A percentile compares a stretch with the other conserved stretches of the same genome.
Conservation (phyloP, 768 basidiomycete species). For the Saitozyma sp. region DNA sequence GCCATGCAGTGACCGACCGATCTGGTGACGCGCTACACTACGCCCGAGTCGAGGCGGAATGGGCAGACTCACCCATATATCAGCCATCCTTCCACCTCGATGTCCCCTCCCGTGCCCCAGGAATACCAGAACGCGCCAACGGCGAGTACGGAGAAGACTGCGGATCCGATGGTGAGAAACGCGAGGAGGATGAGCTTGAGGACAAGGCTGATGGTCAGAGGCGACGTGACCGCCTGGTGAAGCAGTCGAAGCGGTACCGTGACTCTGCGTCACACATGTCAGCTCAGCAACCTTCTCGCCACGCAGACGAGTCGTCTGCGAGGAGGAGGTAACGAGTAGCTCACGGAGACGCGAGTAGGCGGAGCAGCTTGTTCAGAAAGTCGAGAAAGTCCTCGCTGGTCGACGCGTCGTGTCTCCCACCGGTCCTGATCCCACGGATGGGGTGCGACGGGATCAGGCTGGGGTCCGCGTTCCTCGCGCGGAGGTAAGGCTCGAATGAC, state of each 20-base stretch:
- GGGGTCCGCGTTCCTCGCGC: conserved; percentile 12
- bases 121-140: conserved; percentile 49
- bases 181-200: conserved; percentile 38
- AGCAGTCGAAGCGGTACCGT: conserved; percentile 35
- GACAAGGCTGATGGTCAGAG: conserved; percentile 41
- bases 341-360: conserved; percentile 21
- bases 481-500: conserved; percentile 24
- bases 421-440: not conserved
- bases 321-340: not conserved
- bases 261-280: conserved; percentile 19
- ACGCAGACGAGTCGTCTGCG: too few species aligned
- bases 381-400: conserved; percentile 28
- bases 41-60: too few species aligned
- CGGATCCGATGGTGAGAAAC: conserved; percentile 35
- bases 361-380: conserved; percentile 17
- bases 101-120: conserved; percentile 38
- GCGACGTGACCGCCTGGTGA: conserved; percentile 37
- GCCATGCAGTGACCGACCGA: too few species aligned
- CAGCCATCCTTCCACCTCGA: conserved; percentile 51
- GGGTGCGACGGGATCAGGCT: conserved; percentile 11
- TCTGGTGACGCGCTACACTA: too few species aligned
- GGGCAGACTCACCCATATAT: conserved; percentile 42
- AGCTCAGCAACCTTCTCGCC: not conserved
- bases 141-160: conserved; percentile 40
- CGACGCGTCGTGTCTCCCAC: not conserved